Percentiles rank a stretch among this genome's conserved stretches.
Conservation (phyloP, 257 asterid genomes). For the Forsythia viridissima region DNA sequence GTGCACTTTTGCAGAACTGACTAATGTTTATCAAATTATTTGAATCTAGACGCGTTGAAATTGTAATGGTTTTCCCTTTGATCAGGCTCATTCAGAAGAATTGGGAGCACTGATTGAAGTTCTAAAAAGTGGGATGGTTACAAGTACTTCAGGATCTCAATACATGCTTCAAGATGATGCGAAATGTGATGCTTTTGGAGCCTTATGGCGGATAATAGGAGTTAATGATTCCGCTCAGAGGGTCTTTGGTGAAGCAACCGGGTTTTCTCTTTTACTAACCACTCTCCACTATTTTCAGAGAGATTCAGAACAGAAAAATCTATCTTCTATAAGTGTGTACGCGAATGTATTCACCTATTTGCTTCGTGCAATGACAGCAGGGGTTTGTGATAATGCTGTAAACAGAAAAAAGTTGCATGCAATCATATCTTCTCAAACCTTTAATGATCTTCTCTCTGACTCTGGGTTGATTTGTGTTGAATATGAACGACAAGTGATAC, state of each 20-base stretch:
- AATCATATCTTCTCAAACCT: slow-evolving; percentile 73
- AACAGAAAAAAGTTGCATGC: slow-evolving; percentile 78
- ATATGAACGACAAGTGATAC: slow-evolving; percentile 90
- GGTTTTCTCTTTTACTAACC: slow-evolving; percentile 89
- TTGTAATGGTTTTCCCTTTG: slow-evolving; percentile 18
- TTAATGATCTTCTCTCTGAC: slow-evolving; percentile 84
- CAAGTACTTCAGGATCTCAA: slow-evolving; percentile 81
- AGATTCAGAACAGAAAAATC: slow-evolving; percentile 53
- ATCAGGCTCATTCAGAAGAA: slow-evolving; percentile 90
- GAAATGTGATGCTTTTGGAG: slow-evolving; percentile 89
- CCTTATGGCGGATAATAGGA: slow-evolving; percentile 90
- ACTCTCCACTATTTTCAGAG: slow-evolving; percentile 84
- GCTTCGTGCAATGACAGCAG: slow-evolving; percentile 85
- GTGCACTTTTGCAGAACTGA: slow-evolving; percentile 18
- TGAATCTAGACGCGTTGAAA: slow-evolving; percentile 9
- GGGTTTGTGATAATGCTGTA: slow-evolving; percentile 76
- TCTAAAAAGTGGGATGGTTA: slow-evolving; percentile 95
- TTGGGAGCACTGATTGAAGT: slow-evolving; percentile 83
- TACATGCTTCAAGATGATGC: slow-evolving; percentile 78
- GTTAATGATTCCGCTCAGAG: slow-evolving; percentile 81
- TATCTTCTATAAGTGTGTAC: slow-evolving; percentile 36
- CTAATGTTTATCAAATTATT: slow-evolving; percentile 12
- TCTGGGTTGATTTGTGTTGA: slow-evolving; percentile 88
- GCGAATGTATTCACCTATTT: slow-evolving; percentile 77
- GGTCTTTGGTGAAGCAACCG: slow-evolving; percentile 98